Evolutionary conservation across 2,329 filamentous ascomycete species (phyloP).

Genomic region (Calonectria multiphialidica): DNA sequence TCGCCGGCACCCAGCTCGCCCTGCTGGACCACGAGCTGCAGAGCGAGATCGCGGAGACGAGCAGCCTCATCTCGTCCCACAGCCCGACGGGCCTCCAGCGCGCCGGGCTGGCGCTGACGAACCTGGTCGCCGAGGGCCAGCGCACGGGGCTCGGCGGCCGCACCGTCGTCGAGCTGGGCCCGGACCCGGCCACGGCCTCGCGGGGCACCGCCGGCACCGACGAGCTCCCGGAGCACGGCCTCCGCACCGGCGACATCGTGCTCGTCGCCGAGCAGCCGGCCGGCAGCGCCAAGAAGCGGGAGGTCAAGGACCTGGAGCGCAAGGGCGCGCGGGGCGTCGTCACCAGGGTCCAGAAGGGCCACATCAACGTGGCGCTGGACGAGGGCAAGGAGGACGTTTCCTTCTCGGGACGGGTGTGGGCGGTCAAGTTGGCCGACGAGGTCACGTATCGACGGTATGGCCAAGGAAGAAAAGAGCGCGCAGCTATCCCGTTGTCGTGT

Average conservation of each 20-base stretch:
- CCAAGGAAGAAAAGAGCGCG: neutral
- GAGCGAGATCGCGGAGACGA: slow-evolving; percentile 78
- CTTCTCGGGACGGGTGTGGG: slow-evolving; percentile 67
- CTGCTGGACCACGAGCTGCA: slow-evolving; percentile 79
- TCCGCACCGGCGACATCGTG: slow-evolving; percentile 83
- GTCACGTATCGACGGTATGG: slow-evolving; percentile 71
- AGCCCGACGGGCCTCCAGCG: slow-evolving; percentile 78
- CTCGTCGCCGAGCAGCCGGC: slow-evolving; percentile 80
- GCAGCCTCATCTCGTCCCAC: slow-evolving; percentile 74
- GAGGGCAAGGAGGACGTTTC: slow-evolving; percentile 67
- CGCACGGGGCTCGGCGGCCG: slow-evolving; percentile 94
- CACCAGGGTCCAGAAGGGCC: slow-evolving; percentile 68
- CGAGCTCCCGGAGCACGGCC: slow-evolving; percentile 79
- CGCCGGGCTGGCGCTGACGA: slow-evolving; percentile 83
- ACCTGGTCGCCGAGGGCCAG: slow-evolving; percentile 79
- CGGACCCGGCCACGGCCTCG: slow-evolving; percentile 75
- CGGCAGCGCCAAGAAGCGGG: slow-evolving; percentile 78
- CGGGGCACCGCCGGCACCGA: slow-evolving; percentile 55
- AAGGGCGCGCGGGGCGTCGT: slow-evolving; percentile 79
- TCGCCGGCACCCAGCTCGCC: slow-evolving; percentile 77
- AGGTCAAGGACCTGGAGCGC: slow-evolving; percentile 77
- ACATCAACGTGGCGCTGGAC: slow-evolving; percentile 77
- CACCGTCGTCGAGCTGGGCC: slow-evolving; percentile 83
- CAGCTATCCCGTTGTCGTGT: neutral
- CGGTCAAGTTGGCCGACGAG: slow-evolving; percentile 77